Evolutionary conservation across 2,329 filamentous ascomycete species (phyloP), one percentile per base, ranked within the genome.

Genomic region (Microdochium trichocladiopsis): DNA sequence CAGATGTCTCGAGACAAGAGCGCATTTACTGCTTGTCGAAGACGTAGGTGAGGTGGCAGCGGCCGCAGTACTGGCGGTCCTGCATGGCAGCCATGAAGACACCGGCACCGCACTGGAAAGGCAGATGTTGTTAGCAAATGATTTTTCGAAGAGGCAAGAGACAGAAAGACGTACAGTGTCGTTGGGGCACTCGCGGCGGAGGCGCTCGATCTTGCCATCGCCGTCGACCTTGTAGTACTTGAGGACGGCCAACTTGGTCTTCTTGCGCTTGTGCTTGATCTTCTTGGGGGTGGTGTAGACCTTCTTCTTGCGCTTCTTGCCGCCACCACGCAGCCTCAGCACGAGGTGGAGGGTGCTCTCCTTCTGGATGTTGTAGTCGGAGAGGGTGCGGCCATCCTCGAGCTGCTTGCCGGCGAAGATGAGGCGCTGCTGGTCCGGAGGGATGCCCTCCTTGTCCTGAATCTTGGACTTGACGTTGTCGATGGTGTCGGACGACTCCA

Each of bases 261-360:
- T 99, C 91, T 97, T 99, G 83, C 91, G 88, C 92, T 99, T 99
- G 88, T 99, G 94, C 94, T 99, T 99, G 88, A 99, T 99, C 91
- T 99, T 99, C 92, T 99, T 99, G 76, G 94, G 94, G 71, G 94
- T 99, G 75, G 90, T 97, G 89, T 99, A 99, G 67, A 99, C 94
- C 92, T 99, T 99, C 91, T 96, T 96, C 90, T 99, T 99, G 79
- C 95, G 87, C 90, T 97, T 96, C 91, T 99, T 99, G 73, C 78
- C 92, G 77, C 93, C 94, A 84, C 94, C 94, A 84, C 93, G 94
- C 58, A 99, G 91, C 73, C 94, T 90, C 68, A 99, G 87, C 68
- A 99, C 94, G 67, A 97, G 82, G 80, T 99, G 94, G 64, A 99
- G 91, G 68, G 94, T 99, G 66, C 86, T 92, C 86, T 97, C 93